These are phyloP conservation scores for Penicillium sp. DNA, from an alignment of 2,329 filamentous ascomycete species.

Conservation along the genomic window DNA sequence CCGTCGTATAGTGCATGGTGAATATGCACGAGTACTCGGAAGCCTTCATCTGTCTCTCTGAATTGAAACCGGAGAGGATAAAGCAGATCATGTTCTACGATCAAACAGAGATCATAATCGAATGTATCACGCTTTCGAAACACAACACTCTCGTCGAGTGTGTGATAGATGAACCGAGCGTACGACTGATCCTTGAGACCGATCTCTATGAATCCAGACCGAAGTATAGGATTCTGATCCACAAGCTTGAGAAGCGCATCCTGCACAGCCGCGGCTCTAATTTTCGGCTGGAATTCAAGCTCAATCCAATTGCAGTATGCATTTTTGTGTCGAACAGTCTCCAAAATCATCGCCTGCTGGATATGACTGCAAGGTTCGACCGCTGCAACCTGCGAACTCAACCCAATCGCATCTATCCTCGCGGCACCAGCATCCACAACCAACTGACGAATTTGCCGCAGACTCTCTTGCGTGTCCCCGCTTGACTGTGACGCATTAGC, in stretches of 20 bases:
- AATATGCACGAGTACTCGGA: slow-evolving; percentile 57
- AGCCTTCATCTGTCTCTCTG: slow-evolving; percentile 21
- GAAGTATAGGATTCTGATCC: slow-evolving; percentile 66
- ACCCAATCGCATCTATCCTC: slow-evolving; percentile 46
- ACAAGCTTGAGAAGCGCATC: slow-evolving; percentile 57
- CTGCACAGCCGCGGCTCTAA: slow-evolving; percentile 47
- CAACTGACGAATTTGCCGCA: slow-evolving; percentile 25
- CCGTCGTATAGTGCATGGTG: slow-evolving; percentile 90
- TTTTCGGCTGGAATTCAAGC: slow-evolving; percentile 56
- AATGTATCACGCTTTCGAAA: slow-evolving; percentile 50
- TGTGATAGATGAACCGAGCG: slow-evolving; percentile 67
- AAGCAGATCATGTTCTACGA: slow-evolving; percentile 48
- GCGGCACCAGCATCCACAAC: slow-evolving; percentile 39
- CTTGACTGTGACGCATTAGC: slow-evolving; percentile 21
- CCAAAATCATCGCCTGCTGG: slow-evolving; percentile 78
- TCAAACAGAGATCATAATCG: slow-evolving; percentile 45
- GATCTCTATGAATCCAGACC: slow-evolving; percentile 71
- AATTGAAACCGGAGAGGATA: slow-evolving; percentile 68
- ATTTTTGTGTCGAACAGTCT: slow-evolving; percentile 63
- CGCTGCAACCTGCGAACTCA: slow-evolving; percentile 19
- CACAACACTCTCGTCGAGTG: slow-evolving; percentile 50
- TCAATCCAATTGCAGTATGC: slow-evolving; percentile 81
- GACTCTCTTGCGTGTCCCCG: slow-evolving; percentile 22
- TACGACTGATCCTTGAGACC: slow-evolving; percentile 53
- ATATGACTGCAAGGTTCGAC: slow-evolving; percentile 69